phyloP scores from a whole-genome alignment of 192 early-diverging fungal genomes.

The Pilobolus umbonatus region DNA sequence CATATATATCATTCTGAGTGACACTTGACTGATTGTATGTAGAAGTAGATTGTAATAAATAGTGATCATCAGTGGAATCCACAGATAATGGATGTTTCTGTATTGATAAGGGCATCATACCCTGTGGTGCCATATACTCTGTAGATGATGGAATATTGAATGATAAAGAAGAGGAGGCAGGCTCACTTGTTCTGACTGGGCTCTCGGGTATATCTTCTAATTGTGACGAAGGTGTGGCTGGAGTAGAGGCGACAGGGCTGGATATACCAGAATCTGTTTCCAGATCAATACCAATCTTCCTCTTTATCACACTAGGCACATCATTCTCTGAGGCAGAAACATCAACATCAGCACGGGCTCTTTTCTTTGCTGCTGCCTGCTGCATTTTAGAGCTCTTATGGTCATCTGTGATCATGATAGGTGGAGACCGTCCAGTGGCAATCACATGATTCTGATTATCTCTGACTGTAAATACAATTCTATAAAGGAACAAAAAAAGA shows the following conservation, averaged over 20 bases:
- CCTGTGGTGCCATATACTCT: background rate
- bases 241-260: constrained; percentile 34
- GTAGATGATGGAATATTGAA: background rate
- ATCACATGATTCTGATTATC: constrained; percentile 56
- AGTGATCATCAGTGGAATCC: background rate
- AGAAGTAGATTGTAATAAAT: constrained; percentile 5
- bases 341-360: constrained; percentile 47
- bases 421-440: constrained; percentile 70
- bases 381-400: constrained; percentile 78
- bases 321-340: constrained; percentile 2
- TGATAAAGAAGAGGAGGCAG: background rate
- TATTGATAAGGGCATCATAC: too few species aligned
- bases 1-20: constrained; percentile 6
- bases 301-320: background rate
- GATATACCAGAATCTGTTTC: constrained; percentile 36
- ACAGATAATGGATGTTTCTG: background rate
- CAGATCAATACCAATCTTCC: constrained; percentile 2
- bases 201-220: constrained; percentile 12
- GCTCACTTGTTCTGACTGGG: background rate
- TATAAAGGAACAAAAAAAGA: constrained; percentile 12
- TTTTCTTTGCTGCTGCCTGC: constrained; percentile 33
- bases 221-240: constrained; percentile 31
- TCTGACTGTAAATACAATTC: constrained; percentile 63
- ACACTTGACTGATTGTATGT: background rate
- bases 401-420: constrained; percentile 87